phyloP scores from a whole-genome alignment of 1,284 basidiomycete species.

The Austropuccinia psidii region DNA sequence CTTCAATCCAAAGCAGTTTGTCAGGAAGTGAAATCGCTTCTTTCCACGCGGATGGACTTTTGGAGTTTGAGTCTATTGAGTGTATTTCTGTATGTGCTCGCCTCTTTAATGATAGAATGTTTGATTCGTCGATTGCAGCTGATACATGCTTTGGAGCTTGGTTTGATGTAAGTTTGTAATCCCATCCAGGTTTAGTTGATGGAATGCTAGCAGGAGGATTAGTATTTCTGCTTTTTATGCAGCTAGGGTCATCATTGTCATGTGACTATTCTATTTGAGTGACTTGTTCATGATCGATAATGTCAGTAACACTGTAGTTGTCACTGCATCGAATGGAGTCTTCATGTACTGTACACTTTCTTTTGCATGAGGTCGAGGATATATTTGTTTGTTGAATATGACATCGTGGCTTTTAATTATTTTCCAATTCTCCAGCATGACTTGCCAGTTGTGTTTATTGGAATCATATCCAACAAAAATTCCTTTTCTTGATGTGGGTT shows the following conservation, averaged over 20 bases:
- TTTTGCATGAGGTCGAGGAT: too few species aligned
- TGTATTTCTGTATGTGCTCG: not conserved
- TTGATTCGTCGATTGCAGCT: not conserved
- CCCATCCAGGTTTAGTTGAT: too few species aligned
- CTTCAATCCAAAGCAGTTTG: not conserved
- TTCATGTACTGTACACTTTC: too few species aligned
- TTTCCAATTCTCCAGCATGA: not conserved
- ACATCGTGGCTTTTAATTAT: not conserved
- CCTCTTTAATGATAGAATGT: not conserved
- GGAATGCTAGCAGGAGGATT: too few species aligned
- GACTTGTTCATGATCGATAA: not conserved
- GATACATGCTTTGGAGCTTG: not conserved
- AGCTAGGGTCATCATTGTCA: too few species aligned
- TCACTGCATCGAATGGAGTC: not conserved
- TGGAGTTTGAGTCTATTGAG: not conserved
- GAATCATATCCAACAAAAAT: not conserved
- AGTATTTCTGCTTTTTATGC: too few species aligned
- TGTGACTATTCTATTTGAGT: too few species aligned
- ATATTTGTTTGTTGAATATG: not conserved
- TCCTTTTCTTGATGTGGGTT: too few species aligned
- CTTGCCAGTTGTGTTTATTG: not conserved
- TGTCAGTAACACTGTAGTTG: too few species aligned
- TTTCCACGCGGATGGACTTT: not conserved
- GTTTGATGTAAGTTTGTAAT: too few species aligned
- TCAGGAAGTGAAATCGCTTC: not conserved